Evolutionary conservation across 2,329 filamentous ascomycete genomes (phyloP).

Genomic region (Colletotrichum godetiae): DNA sequence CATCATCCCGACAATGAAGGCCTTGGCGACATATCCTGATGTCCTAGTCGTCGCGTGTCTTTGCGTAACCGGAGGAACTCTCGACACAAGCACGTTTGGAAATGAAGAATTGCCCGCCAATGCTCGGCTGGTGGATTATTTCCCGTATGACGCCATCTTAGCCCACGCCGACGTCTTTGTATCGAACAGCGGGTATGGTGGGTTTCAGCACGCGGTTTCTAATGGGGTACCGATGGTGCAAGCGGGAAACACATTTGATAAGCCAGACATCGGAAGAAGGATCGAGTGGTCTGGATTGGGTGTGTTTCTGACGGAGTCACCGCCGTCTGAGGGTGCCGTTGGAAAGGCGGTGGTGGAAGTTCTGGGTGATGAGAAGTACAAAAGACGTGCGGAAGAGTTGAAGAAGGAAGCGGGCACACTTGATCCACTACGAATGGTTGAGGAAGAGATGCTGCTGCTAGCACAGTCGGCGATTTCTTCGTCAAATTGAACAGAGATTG

Average conservation of each 20-base stretch:
- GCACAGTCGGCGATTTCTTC: neutral
- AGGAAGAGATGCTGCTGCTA: constrained; percentile 2
- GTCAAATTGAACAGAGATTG: neutral
- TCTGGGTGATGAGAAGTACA: constrained; percentile 33
- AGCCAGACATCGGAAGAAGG: constrained; percentile 43
- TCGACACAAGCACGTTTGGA: constrained; percentile 28
- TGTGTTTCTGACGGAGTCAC: constrained; percentile 44
- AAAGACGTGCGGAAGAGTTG: constrained; percentile 37
- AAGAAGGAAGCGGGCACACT: constrained; percentile 29
- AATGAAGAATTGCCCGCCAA: constrained; percentile 51
- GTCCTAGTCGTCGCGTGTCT: constrained; percentile 43
- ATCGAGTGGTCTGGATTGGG: constrained; percentile 37
- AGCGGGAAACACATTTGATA: constrained; percentile 52
- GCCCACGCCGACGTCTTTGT: constrained; percentile 57
- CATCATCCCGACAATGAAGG: constrained; percentile 56
- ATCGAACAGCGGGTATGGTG: constrained; percentile 61
- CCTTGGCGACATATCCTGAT: constrained; percentile 51
- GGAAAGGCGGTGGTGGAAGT: constrained; percentile 37
- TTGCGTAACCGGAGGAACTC: neutral
- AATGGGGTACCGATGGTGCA: constrained; percentile 60
- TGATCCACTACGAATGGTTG: neutral
- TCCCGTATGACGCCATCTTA: constrained; percentile 60
- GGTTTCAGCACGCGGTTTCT: constrained; percentile 55
- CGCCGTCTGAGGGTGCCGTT: constrained; percentile 37
- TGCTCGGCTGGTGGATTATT: constrained; percentile 56